A percentile compares a stretch with the other conserved stretches of the same genome.
phyloP scores from a whole-genome alignment of 352 stramenopile genomes.

The Elongisporangium prolatum region DNA sequence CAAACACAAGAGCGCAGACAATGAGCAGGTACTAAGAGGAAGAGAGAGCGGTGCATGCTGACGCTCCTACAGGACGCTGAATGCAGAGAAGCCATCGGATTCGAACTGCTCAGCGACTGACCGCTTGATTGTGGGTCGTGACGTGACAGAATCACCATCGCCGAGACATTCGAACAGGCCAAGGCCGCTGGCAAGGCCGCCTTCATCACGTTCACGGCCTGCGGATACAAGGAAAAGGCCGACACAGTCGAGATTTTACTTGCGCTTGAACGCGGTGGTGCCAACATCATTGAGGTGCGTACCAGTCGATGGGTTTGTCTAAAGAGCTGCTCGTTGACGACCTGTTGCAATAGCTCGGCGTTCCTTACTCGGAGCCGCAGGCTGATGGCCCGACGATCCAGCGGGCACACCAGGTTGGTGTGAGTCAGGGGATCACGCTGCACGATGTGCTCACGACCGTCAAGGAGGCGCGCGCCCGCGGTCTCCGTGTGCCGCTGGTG shows the following conservation, averaged over 20 bases:
- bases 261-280: constrained; percentile 93
- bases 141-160: constrained; percentile 49
- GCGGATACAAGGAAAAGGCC: constrained; percentile 91
- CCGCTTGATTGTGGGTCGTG: neutral
- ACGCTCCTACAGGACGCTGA: neutral
- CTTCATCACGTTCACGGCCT: constrained; percentile 97
- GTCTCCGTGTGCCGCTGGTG: constrained; percentile 94
- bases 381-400: constrained; percentile 98
- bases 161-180: constrained; percentile 53
- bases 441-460: constrained; percentile 92
- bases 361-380: constrained; percentile 98
- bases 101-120: neutral
- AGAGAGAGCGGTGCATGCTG: neutral
- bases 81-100: neutral
- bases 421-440: constrained; percentile 93
- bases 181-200: constrained; percentile 80
- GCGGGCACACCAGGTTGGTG: constrained; percentile 91
- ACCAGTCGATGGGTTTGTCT: neutral
- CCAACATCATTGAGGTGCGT: constrained; percentile 93
- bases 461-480: constrained; percentile 83
- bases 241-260: constrained; percentile 96
- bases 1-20: constrained; percentile 6
- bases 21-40: neutral
- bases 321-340: neutral
- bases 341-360: constrained; percentile 72